Evolutionary conservation across 371 early-diverging fungal genomes (phyloP), one percentile per base, ranked within the genome.

Genomic region (Massospora cicadina): DNA sequence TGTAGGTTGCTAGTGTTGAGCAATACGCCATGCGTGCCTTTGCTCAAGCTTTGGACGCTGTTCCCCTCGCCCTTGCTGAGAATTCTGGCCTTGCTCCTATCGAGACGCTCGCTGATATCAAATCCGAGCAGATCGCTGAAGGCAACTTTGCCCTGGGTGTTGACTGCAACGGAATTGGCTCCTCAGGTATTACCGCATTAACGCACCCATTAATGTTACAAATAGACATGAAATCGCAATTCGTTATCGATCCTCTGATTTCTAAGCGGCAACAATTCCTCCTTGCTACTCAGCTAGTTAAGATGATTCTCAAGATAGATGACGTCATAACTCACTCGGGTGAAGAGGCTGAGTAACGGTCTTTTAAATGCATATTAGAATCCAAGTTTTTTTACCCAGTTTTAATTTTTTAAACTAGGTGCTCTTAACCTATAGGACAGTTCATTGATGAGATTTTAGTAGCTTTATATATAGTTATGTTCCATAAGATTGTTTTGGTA

Each of bases 21-120:
- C 97, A 98, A 76, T 96, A 97, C 69, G 98, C 98, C 43, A 94
- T 96, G 91, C 87, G 98, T 63, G 93, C 89, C 1, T 99, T 98
- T 76, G 90, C 97, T 21, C 77, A 84, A 70, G 99, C 99, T 7
- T 80, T 99, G 33, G 98, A 98, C 70, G 90, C 94, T 25, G 87
- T 97, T 29, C 99, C 99, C 25, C 76, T 98, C 67, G 85, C 94
- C 1, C 80, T 99, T 55, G 98, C 99, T 23, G 91, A 95, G 74
- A 99, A 99, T 86, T 90, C 90, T 68, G 99, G 99, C 25, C 77
- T 97, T 33, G 83, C 93, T 55, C 94, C 99, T 55, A 93, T 98
- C 66, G 93, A 93, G 73, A 89, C 95, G 5, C 77, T 99, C 69
- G 89, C 95, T 21, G 85, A 87, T 59, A 86, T 98, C 68, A 95